These are phyloP conservation scores for Proteromonas lacertae DNA, from an alignment of 352 stramenopile genomes.

Conservation along the genomic window DNA sequence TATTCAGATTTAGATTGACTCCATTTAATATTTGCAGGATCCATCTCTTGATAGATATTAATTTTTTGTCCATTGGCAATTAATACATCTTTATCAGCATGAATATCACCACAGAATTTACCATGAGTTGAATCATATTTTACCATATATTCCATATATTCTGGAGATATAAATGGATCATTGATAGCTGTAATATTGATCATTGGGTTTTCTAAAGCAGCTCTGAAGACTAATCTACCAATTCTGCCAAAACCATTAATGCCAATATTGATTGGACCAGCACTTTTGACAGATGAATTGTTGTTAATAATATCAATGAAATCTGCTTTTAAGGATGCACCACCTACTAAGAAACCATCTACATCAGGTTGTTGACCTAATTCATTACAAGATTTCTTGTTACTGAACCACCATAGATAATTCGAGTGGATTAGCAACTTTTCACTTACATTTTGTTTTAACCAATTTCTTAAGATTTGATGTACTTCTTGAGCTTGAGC, in stretches of 20 bases:
- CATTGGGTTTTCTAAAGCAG: conserved; percentile 27
- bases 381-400: conserved; percentile 35
- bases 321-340: conserved; percentile 55
- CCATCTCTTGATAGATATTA: conserved; percentile 58
- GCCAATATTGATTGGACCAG: conserved; percentile 37
- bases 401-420: conserved; percentile 57
- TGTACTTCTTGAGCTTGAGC: conserved; percentile 33
- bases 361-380: conserved; percentile 44
- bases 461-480: conserved; percentile 22
- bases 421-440: conserved; percentile 25
- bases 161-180: conserved; percentile 56
- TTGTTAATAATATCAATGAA: conserved; percentile 34
- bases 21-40: conserved; percentile 70
- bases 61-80: conserved; percentile 64
- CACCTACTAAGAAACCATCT: conserved; percentile 66
- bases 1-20: conserved; percentile 46
- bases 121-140: conserved; percentile 44
- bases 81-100: conserved; percentile 35
- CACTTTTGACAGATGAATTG: too few relatives aligned
- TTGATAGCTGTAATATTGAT: conserved; percentile 66
- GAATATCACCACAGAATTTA: conserved; percentile 26
- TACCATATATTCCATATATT: conserved; percentile 70
- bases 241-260: conserved; percentile 78
- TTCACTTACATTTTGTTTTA: conserved; percentile 23
- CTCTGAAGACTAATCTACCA: conserved; percentile 44